Conservation (phyloP, 176 grass and related monocot species). For the Rhynchospora pubera region DNA sequence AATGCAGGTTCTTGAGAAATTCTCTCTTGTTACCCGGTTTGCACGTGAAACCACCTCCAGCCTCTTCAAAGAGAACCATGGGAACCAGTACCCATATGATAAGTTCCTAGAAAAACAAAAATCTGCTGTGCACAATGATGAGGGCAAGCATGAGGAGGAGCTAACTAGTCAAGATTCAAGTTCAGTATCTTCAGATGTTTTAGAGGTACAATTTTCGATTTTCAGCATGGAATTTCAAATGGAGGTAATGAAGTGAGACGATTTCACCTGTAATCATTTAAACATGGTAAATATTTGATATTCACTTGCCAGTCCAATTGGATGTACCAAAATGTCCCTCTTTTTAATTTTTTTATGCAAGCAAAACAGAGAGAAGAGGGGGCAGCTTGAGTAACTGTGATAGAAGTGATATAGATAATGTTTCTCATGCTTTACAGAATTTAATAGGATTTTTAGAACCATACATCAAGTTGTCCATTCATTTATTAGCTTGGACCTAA, state of each 20-base stretch:
- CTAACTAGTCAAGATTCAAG: conserved; percentile 33
- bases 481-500: background rate
- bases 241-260: background rate
- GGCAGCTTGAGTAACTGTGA: background rate
- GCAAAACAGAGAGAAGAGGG: background rate
- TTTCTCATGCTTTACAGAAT: background rate
- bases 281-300: background rate
- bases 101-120: conserved; percentile 39
- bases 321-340: background rate
- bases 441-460: background rate
- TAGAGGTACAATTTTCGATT: conserved; percentile 52
- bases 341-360: conserved; percentile 14
- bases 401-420: background rate
- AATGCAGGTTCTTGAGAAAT: conserved; percentile 94
- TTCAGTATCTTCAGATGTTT: conserved; percentile 35
- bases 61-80: conserved; percentile 60
- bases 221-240: background rate
- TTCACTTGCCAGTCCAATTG: background rate
- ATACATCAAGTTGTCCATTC: background rate
- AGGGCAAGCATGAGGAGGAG: conserved; percentile 37
- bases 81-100: conserved; percentile 49
- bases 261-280: background rate
- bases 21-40: conserved; percentile 91
- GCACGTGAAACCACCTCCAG: conserved; percentile 87
- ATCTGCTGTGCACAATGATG: conserved; percentile 32